Evolutionary conservation across 306 rosid genomes (phyloP).

Genomic region (Rosa persica): DNA sequence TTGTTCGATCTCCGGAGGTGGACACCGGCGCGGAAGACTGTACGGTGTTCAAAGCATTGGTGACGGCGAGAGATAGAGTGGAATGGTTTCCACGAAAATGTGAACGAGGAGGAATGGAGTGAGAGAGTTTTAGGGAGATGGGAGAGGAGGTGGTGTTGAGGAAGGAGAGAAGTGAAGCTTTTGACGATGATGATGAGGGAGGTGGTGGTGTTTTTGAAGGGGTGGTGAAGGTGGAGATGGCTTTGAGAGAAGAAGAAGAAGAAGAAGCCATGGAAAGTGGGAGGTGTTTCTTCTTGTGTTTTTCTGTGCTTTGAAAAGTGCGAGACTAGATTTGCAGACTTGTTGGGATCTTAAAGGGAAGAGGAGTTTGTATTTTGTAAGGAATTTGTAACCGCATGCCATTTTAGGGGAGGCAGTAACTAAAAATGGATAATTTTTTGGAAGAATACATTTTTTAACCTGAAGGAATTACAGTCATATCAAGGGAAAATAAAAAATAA

Average conservation of each 20-base stretch:
- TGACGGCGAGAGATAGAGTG: constrained; percentile 9
- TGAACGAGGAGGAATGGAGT: not conserved
- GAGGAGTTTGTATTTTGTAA: not conserved
- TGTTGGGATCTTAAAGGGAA: not conserved
- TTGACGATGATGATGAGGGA: constrained; percentile 19
- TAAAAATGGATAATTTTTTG: no score
- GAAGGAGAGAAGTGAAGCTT: constrained; percentile 42
- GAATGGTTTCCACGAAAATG: not conserved
- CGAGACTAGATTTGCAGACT: not conserved
- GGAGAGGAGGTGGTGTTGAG: constrained; percentile 28
- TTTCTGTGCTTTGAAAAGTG: not conserved
- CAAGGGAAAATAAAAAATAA: no score
- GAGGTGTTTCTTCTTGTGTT: not conserved
- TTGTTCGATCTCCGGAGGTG: constrained; percentile 10
- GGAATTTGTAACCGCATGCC: no score
- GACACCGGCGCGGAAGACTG: constrained; percentile 1
- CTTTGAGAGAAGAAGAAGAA: constrained; percentile 33
- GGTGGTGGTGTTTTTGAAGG: not conserved
- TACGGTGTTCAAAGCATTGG: constrained; percentile 37
- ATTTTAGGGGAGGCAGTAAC: no score
- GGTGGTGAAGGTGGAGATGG: constrained; percentile 24
- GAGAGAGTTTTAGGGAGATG: constrained; percentile 29
- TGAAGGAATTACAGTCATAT: no score
- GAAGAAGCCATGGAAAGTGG: constrained; percentile 53
- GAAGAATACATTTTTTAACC: no score